Evolutionary conservation across 2,329 filamentous ascomycete genomes (phyloP).

Genomic region (Calonectria montana): DNA sequence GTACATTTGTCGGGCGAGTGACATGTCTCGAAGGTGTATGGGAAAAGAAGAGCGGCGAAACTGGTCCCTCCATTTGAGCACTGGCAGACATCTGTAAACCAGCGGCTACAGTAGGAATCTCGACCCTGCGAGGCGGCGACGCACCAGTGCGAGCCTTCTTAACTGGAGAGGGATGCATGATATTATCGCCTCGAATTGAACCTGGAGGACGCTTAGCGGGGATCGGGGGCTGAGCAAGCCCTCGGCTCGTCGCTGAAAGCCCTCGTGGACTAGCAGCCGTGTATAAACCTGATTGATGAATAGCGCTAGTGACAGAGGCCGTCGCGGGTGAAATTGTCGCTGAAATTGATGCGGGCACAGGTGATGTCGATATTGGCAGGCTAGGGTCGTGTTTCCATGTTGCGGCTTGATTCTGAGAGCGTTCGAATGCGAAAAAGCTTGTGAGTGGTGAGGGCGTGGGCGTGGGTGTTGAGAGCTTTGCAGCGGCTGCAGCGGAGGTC

Average conservation of each 20-base stretch:
- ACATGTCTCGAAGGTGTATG: slow-evolving; percentile 52
- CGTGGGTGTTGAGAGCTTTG: slow-evolving; percentile 1
- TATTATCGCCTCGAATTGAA: slow-evolving; percentile 34
- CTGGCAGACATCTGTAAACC: slow-evolving; percentile 41
- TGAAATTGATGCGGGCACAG: slow-evolving; percentile 27
- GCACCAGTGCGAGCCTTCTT: slow-evolving; percentile 63
- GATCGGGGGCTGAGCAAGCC: slow-evolving; percentile 30
- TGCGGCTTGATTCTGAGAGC: slow-evolving; percentile 22
- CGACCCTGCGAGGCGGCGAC: slow-evolving; percentile 57
- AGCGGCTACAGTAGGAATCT: slow-evolving; percentile 49
- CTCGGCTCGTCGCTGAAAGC: slow-evolving; percentile 26
- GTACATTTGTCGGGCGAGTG: slow-evolving; percentile 51
- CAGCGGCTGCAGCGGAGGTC: slow-evolving; percentile 10
- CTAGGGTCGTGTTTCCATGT: slow-evolving; percentile 38
- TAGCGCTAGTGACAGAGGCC: slow-evolving; percentile 27
- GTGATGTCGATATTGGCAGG: slow-evolving; percentile 31
- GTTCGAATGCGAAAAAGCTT: slow-evolving; percentile 29
- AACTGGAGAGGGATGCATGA: slow-evolving; percentile 50
- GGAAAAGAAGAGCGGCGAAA: slow-evolving; percentile 66
- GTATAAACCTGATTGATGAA: slow-evolving; percentile 37
- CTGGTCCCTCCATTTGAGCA: slow-evolving; percentile 49
- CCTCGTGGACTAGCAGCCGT: slow-evolving; percentile 31
- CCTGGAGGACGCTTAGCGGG: slow-evolving; percentile 42
- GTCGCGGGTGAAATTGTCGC: slow-evolving; percentile 19
- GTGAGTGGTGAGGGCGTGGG: slow-evolving; percentile 12